A percentile compares a stretch with the other conserved stretches of the same genome.
phyloP scores from a whole-genome alignment of 495 filamentous ascomycete species.

The Echria macrotheca region DNA sequence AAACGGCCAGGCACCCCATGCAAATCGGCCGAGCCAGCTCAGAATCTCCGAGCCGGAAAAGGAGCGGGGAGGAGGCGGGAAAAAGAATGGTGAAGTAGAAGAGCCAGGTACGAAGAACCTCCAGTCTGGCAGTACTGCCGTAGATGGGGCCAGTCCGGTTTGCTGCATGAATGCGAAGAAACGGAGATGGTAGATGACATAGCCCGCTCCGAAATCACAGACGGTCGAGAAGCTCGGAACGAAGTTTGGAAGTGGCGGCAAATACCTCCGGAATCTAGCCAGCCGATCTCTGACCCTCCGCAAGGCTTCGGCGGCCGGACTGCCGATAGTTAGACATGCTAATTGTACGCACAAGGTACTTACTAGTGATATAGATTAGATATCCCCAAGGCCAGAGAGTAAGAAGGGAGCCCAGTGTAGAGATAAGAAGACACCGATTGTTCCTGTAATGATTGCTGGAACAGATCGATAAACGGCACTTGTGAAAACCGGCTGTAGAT shows the following conservation, averaged over 20 bases:
- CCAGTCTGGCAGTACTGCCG: slow-evolving; percentile 34
- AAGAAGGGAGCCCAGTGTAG: slow-evolving; percentile 29
- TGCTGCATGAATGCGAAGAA: slow-evolving; percentile 46
- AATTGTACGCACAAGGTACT: slow-evolving; percentile 12
- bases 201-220: too few species aligned
- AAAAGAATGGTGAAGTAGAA: slow-evolving; percentile 37
- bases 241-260: too few species aligned
- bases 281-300: too few species aligned
- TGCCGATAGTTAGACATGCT: not conserved
- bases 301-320: too few species aligned
- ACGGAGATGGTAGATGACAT: slow-evolving; percentile 40
- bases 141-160: slow-evolving; percentile 37
- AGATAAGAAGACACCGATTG: slow-evolving; percentile 28
- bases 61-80: slow-evolving; percentile 29
- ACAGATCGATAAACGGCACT: slow-evolving; percentile 33
- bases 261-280: too few species aligned
- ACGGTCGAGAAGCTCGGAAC: too few species aligned
- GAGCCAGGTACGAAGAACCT: slow-evolving; percentile 48
- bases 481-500: slow-evolving; percentile 43
- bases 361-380: slow-evolving; percentile 22
- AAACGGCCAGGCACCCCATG: slow-evolving; percentile 30
- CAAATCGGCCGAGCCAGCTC: slow-evolving; percentile 27
- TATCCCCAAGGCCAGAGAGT: too few species aligned
- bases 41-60: slow-evolving; percentile 17
- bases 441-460: slow-evolving; percentile 19